Conservation (phyloP, 148 eudicot genomes). For the Tetragonia tetragonoides region DNA sequence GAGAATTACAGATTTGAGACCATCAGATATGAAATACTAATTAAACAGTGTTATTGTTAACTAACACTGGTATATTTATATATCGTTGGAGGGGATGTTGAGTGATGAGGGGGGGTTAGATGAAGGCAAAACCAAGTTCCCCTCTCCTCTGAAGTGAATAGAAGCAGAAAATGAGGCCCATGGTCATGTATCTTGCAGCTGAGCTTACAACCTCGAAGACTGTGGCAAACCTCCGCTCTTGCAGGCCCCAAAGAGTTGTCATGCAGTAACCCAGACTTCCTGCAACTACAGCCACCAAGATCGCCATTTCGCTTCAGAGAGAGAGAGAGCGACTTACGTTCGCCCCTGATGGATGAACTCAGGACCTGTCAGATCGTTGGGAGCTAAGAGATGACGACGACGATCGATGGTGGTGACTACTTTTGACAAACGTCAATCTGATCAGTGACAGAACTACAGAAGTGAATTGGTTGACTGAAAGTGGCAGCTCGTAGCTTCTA, state of each 20-base stretch:
- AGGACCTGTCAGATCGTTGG: no score
- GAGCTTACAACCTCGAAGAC: conserved; percentile 37
- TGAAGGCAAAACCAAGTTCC: conserved; percentile 21
- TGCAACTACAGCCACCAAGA: conserved; percentile 28
- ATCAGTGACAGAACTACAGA: no score
- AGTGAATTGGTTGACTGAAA: no score
- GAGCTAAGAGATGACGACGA: not conserved
- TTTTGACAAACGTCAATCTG: no score
- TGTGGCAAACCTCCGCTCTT: conserved; percentile 33
- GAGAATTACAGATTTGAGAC: not conserved
- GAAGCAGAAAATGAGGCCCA: conserved; percentile 45
- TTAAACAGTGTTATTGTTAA: no score
- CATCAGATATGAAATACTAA: not conserved
- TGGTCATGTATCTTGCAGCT: conserved; percentile 33
- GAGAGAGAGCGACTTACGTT: not conserved
- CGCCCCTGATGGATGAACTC: no score
- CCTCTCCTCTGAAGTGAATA: conserved; percentile 29
- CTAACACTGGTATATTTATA: no score
- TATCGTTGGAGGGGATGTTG: no score
- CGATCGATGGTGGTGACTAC: not conserved
- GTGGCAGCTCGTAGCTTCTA: no score
- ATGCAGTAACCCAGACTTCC: conserved; percentile 27
- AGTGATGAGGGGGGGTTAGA: not conserved
- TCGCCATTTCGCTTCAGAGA: conserved; percentile 23
- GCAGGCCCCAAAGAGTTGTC: conserved; percentile 31